Percentiles rank a stretch among this genome's conserved stretches.
These are phyloP conservation scores for Sherardia arvensis DNA, from an alignment of 257 asterid genomes.

Conservation along the genomic window DNA sequence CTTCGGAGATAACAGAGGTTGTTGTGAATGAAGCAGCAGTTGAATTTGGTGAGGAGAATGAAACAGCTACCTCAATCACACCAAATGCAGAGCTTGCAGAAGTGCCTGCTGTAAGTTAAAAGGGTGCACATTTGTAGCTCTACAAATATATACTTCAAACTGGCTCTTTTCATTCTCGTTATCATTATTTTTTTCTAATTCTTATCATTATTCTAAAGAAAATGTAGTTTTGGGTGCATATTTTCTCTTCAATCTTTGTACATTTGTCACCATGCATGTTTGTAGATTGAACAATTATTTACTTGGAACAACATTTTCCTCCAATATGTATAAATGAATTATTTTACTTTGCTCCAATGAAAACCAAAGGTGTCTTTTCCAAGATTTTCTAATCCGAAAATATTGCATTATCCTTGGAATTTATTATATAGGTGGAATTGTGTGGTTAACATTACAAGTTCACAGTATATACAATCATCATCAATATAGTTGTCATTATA, in stretches of 20 bases:
- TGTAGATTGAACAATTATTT: slow-evolving; percentile 3
- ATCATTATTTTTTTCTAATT: not conserved
- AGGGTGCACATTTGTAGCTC: slow-evolving; percentile 6
- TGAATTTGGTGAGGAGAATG: slow-evolving; percentile 8
- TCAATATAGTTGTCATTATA: not conserved
- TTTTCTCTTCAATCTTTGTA: slow-evolving; percentile 1
- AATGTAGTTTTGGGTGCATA: slow-evolving; percentile 1
- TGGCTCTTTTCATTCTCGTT: not conserved
- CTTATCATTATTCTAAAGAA: not conserved
- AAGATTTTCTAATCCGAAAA: not conserved
- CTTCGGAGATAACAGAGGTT: slow-evolving; percentile 17
- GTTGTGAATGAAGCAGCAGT: slow-evolving; percentile 10
- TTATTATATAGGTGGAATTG: not conserved
- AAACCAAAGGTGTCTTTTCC: not conserved
- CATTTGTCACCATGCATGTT: slow-evolving; percentile 4
- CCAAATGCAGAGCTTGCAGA: slow-evolving; percentile 20
- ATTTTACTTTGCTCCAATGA: not conserved
- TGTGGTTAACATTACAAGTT: not conserved
- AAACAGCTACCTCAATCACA: slow-evolving; percentile 8
- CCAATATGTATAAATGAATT: slow-evolving; percentile 7
- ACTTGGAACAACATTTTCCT: not conserved
- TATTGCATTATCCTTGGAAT: not conserved
- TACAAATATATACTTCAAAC: not conserved
- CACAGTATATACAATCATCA: not conserved
- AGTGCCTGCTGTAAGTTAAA: slow-evolving; percentile 40